Base-by-base conservation (phyloP, 2,329 filamentous ascomycete species). In the Podosphaera fusca region DNA sequence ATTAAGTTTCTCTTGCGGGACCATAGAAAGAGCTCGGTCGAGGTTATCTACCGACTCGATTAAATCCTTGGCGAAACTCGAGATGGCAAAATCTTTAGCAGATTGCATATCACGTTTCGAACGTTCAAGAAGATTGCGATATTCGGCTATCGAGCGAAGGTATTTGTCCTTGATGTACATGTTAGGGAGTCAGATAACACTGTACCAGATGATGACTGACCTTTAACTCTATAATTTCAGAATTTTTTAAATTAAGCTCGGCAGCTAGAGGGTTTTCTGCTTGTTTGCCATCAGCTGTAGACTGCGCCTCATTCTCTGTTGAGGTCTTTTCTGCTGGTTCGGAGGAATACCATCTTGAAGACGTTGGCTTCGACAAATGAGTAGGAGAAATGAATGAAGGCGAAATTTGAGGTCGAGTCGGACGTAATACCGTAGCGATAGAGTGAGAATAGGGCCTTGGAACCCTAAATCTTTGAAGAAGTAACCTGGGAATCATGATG, bases 41-140 rank as follows among this genome's bases (percentile, higher is more conserved):
- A 98, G 82, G 77, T 96, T 98, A 73, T 98, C 92, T 67, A 98
- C 82, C 67, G 81, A 87, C 70, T 98, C 92, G 64, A 96, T 80
- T 51, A 98, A 82, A 72, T 98, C 92, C 71, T 87, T 85, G 67
- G 90, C 87, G 72, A 98, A 96, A 64, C 83, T 74, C 69, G 95
- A 87, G 67, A 98, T 92, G 66, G 90, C 92, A 66, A 95, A 98
- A 72, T 94, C 86, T 65, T 84, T 83, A 29, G 90, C 87, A 29
- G 79, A 73, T 71, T 92, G 86, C 69, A 94, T 83, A 64, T 98
- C 92, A 67, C 92, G 87, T 70, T 83, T 79, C 49, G 87, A 94
- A 67, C 92, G 87, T 67, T 95, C 87, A 74, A 96, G 90, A 55
- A 98, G 85, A 74, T 96, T 98, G 69, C 87, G 87, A 79, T 94